Evolutionary conservation across 306 rosid genomes (phyloP), one percentile per base, ranked within the genome.

Genomic region (Pyrus pyrifolia): DNA sequence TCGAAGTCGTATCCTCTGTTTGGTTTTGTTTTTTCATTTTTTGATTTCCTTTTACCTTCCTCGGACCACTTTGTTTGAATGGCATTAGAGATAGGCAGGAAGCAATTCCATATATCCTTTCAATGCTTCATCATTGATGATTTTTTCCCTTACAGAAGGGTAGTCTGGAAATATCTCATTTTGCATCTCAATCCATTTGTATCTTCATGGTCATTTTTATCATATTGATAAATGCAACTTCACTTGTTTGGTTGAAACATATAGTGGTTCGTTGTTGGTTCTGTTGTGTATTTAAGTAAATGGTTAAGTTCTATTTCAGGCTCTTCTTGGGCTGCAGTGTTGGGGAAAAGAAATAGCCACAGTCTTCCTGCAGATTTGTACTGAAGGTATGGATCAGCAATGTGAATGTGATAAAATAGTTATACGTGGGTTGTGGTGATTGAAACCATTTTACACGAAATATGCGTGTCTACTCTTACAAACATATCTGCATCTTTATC

Each of bases 311-410:
- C 69, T 77, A 76, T 85, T 83, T 82, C 93, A 95, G 99, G 99
- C 72, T 92, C 99, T 79, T 95, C 99, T 72, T 95, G 99, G 99
- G 99, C 98, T 79, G 96, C 98, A 68, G 93, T 91, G 68, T 80
- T 95, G 81, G 88, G 90, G 59, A 87, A 83, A 81, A 85, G 91
- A 79, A 84, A 83, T 38, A 84, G 89, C 78, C 96, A 87, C 78
- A 74, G 82, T 76, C 87, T 84, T 81, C 99, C 97, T 53, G 99
- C 98, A 13, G 96, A 92, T 82, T 78, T 95, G 88, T 95, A 91
- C 85, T 93, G 99, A 95, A 86, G 99, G 99, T 84, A 92, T 97
- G 40, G 98, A 95, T 85, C 99, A 95, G 80, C 99, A 95, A 30
- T 30, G 33, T 30, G 33, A 30, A 30, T 30, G 1, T 30, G 33